Percentiles rank a stretch among this genome's conserved stretches.
Conservation (phyloP, 805 yeast genomes). For the Sporopachydermia lactativora region DNA sequence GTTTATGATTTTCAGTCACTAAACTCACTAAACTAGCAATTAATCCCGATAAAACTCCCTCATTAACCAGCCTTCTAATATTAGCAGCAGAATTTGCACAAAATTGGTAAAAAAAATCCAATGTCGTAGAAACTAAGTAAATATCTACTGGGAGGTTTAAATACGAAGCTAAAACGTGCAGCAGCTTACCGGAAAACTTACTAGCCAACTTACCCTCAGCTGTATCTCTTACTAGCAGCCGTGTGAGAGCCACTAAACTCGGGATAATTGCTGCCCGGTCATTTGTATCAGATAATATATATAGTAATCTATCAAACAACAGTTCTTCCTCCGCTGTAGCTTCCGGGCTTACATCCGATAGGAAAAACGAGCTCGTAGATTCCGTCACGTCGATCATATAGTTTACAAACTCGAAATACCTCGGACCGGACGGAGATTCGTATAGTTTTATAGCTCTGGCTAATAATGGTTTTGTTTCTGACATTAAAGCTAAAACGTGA, state of each 20-base stretch:
- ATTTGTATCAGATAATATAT: constrained; percentile 32
- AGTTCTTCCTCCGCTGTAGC: constrained; percentile 40
- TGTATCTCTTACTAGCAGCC: constrained; percentile 56
- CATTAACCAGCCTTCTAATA: constrained; percentile 32
- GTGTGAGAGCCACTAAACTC: constrained; percentile 60
- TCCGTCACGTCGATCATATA: constrained; percentile 74
- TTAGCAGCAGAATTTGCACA: constrained; percentile 49
- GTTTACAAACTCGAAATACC: constrained; percentile 41
- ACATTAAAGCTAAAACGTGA: constrained; percentile 49
- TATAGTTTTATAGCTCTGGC: constrained; percentile 19
- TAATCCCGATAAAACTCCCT: constrained; percentile 35
- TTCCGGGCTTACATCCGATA: constrained; percentile 37
- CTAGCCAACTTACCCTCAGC: constrained; percentile 31
- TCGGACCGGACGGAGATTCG: constrained; percentile 19
- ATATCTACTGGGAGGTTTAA: constrained; percentile 51
- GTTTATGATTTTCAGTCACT: constrained; percentile 31
- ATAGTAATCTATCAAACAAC: constrained; percentile 41
- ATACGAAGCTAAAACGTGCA: constrained; percentile 43
- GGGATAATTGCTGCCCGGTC: constrained; percentile 64
- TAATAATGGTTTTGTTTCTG: constrained; percentile 34
- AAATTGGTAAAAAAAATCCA: constrained; percentile 76
- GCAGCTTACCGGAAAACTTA: constrained; percentile 28
- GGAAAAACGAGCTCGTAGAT: constrained; percentile 66
- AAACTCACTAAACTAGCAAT: constrained; percentile 49
- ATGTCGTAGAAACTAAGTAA: constrained; percentile 56